phyloP scores from a whole-genome alignment of 345 rosid species.

The Salix suchowensis region DNA sequence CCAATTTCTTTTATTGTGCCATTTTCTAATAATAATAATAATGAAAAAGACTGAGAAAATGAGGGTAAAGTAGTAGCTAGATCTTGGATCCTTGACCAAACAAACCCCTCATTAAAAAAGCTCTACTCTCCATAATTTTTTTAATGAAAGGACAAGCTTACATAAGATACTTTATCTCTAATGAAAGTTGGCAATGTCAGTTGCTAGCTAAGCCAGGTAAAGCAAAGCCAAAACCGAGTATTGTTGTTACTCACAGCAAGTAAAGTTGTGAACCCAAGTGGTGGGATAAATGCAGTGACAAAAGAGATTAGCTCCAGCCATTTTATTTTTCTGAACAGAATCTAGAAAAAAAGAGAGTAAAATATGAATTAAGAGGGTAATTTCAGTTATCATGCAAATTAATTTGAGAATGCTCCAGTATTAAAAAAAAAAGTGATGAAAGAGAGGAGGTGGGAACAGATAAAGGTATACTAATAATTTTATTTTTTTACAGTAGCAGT shows the following conservation, averaged over 20 bases:
- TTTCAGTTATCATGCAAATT: neutral
- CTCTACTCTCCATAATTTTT: conserved; percentile 39
- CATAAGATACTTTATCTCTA: conserved; percentile 12
- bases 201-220: conserved; percentile 17
- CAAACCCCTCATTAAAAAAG: conserved; percentile 36
- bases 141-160: conserved; percentile 20
- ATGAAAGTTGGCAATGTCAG: conserved; percentile 60
- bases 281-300: too few species aligned
- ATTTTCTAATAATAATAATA: too few species aligned
- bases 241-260: neutral
- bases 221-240: conserved; percentile 6
- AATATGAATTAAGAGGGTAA: too few species aligned
- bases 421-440: neutral
- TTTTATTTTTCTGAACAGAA: too few species aligned
- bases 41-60: conserved; percentile 13
- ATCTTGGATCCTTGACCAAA: conserved; percentile 47
- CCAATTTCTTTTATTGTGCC: too few species aligned
- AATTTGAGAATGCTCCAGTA: neutral
- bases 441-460: neutral
- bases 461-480: neutral
- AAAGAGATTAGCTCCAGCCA: too few species aligned
- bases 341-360: too few species aligned
- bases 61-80: conserved; percentile 21
- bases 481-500: conserved; percentile 44
- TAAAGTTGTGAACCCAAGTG: neutral